Base-by-base conservation (phyloP, 306 rosid genomes). In the Alnus rubra region DNA sequence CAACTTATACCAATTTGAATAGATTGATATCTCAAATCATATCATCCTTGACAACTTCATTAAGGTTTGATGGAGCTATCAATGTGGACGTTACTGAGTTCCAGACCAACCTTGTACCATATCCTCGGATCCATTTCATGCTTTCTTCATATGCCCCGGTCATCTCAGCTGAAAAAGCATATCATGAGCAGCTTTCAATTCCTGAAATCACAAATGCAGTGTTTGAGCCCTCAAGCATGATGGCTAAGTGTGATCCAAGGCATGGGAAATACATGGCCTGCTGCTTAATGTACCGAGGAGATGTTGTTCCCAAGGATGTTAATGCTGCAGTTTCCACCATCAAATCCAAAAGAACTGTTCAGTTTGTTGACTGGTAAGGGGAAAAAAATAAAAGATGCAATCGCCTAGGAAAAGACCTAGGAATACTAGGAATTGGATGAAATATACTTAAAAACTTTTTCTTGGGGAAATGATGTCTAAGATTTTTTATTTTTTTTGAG, bases 251-350 rank as follows among this genome's bases (percentile, higher is more conserved):
- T 70, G 98, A 95, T 76, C 98, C 98, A 19, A 88, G 98, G 72
- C 98, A 95, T 74, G 98, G 98, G n/a, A 95, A 95, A 81, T 95
- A 95, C 90, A 95, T 95, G 98, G 98, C 98, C 42, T 95, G 98
- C 87, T 95, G 98, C 79, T 87, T 95, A 80, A 95, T 95, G 98
- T 95, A 95, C 83, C 76, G 98, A 53, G 98, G 98, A 5, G 98
- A 95, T 86, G 98, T 95, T 75, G 98, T 95, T 64, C 98, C 98
- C 6, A 95, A 95, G 90, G 98, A 95, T 84, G 98, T 95, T 56
- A 95, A 95, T 79, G 95, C 98, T 73, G 98, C 98, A 0, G 98
- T 95, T 71, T 97, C 85, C 75, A 91, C 98, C 76, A 95, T 95
- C 81, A 95, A 95, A 78, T 92, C 98, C 4, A 95, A 95, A 53